Conservation (phyloP, 1,139 yeast species). For the Blastobotrys aristatus region DNA sequence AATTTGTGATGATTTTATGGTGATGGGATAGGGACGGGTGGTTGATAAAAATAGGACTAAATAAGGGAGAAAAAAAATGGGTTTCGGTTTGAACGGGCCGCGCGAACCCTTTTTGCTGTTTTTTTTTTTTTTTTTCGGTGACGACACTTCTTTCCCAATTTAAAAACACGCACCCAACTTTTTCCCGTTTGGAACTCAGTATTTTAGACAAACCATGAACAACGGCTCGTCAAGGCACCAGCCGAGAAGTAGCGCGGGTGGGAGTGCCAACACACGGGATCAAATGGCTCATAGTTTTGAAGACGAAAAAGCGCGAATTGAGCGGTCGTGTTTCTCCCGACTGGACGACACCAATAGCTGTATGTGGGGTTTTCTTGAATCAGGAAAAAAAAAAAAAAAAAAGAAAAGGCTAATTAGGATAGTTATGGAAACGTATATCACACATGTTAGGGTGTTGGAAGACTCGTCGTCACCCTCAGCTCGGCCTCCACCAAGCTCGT, state of each 20-base stretch:
- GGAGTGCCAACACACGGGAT: slow-evolving; percentile 7
- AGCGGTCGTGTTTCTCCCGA: slow-evolving; percentile 20
- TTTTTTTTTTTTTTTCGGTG: no score
- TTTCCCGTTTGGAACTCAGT: no score
- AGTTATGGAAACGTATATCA: slow-evolving; percentile 46
- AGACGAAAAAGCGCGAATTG: slow-evolving; percentile 20
- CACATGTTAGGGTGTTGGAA: slow-evolving; percentile 48
- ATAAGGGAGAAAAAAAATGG: no score
- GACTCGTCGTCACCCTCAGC: slow-evolving; percentile 17
- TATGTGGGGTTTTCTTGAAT: slow-evolving; percentile 12
- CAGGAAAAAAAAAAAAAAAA: neutral
- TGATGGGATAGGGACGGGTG: no score
- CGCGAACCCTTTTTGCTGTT: no score
- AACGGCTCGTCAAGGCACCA: slow-evolving; percentile 3
- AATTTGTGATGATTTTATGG: no score
- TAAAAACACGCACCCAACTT: no score
- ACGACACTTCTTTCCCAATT: no score
- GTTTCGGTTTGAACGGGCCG: no score
- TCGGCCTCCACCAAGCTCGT: slow-evolving; percentile 29
- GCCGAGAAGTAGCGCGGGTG: slow-evolving; percentile 6
- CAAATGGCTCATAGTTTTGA: slow-evolving; percentile 15
- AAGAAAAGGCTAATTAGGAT: neutral
- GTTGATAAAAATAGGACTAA: no score
- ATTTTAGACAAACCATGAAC: neutral
- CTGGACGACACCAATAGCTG: slow-evolving; percentile 20